A percentile compares a stretch with the other conserved stretches of the same genome.
These are phyloP conservation scores for Kwoniella sp. DNA, from an alignment of 768 basidiomycete species.

Conservation along the genomic window DNA sequence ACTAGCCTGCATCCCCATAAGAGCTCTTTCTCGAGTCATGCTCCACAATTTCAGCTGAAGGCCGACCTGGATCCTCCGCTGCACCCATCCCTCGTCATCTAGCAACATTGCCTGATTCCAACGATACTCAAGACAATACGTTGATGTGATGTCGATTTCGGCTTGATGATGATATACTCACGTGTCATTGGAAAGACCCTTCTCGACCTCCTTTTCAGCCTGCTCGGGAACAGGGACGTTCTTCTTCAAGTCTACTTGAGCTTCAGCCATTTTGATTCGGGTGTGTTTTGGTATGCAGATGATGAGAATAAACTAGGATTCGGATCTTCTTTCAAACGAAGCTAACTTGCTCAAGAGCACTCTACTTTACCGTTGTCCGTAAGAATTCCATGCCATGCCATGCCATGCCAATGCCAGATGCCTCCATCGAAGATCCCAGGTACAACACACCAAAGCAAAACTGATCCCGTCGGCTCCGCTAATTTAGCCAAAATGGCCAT, in stretches of 20 bases:
- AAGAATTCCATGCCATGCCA: not conserved
- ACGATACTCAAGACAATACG: no score
- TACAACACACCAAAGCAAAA: not conserved
- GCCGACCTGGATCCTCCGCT: no score
- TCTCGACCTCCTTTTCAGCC: conserved; percentile 44
- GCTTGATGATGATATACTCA: conserved; percentile 25
- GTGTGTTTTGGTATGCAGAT: not conserved
- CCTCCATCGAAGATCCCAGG: not conserved
- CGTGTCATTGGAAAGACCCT: conserved; percentile 55
- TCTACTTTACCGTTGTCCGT: not conserved
- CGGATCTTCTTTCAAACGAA: no score
- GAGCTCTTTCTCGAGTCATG: no score
- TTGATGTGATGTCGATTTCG: no score
- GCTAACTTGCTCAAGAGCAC: no score
- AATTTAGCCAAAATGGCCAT: conserved; percentile 7
- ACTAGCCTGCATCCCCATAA: no score
- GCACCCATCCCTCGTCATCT: no score
- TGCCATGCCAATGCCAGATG: no score
- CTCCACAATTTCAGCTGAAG: no score
- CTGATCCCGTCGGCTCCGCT: conserved; percentile 5
- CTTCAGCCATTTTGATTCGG: conserved; percentile 38
- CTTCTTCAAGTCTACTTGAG: conserved; percentile 50
- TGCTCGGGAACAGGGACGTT: conserved; percentile 38
- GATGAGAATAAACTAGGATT: no score
- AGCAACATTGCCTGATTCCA: no score